These are phyloP conservation scores for Grigorovia transvaalensis DNA, from an alignment of 805 yeast species.

Conservation along the genomic window DNA sequence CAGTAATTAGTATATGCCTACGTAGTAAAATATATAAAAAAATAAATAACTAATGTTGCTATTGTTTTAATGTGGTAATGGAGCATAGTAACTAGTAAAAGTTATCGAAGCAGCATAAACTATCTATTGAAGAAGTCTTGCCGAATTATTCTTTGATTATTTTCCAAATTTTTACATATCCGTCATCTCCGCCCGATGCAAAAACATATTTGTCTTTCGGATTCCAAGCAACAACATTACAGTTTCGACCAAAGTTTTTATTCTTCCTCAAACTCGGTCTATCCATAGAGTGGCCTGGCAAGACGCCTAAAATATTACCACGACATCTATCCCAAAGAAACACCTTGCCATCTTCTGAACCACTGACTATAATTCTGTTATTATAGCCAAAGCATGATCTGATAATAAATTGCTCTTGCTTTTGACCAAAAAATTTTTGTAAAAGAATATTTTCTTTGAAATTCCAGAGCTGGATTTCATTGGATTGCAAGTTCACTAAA, in stretches of 20 bases:
- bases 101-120: not conserved
- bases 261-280: constrained; percentile 7
- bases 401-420: constrained; percentile 58
- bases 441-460: constrained; percentile 45
- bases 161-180: constrained; percentile 61
- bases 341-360: constrained; percentile 71
- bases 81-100: too few species aligned
- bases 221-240: constrained; percentile 77
- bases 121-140: not conserved
- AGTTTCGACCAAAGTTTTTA: constrained; percentile 28
- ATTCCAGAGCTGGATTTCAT: constrained; percentile 78
- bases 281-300: constrained; percentile 21
- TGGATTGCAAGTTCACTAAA: constrained; percentile 58
- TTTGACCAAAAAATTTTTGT: constrained; percentile 61
- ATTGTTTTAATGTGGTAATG: too few species aligned
- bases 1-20: too few species aligned
- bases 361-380: constrained; percentile 65
- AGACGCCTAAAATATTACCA: constrained; percentile 47
- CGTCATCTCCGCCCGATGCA: constrained; percentile 84
- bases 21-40: too few species aligned
- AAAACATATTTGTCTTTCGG: constrained; percentile 39
- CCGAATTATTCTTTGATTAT: constrained; percentile 17
- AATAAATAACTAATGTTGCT: too few species aligned
- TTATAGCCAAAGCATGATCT: constrained; percentile 67
- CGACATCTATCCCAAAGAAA: constrained; percentile 70